Evolutionary conservation across 2,329 filamentous ascomycete species (phyloP), one percentile per base, ranked within the genome.

Genomic region (Colletotrichum ledebouriae): DNA sequence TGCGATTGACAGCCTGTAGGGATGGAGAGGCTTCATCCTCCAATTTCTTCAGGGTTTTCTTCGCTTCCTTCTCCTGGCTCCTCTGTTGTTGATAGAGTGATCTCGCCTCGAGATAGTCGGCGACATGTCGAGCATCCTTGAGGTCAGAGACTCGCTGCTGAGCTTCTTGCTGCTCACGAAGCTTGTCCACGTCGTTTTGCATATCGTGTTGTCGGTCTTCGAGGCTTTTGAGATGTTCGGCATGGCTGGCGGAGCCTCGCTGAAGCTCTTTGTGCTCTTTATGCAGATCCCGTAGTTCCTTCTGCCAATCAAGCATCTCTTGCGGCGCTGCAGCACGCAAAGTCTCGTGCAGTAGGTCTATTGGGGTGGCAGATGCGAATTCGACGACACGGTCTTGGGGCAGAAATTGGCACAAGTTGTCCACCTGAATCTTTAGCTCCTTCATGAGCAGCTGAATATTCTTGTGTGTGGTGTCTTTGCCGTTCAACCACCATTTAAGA

Each of bases 361-460:
- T 84, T 0, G 95, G 92, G 9, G 89, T 92, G 72, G 97, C 87
- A 5, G 88, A 91, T 5, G 96, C 94, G 76, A 99, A 99, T 76
- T 98, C 94, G 25, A 94, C 93, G 1, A 99, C 96, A 73, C 94
- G 92, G 77, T 99, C 96, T 78, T 99, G 96, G 0, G 96, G 96
- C 50, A 99, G 82, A 74, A 99, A 99, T 77, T 99, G 96, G 78
- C 96, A 99, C 2, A 99, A 85, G 73, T 99, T 99, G 82, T 99
- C 96, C 71, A 98, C 93, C 78, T 99, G 96, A 59, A 99, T 98
- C 56, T 91, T 91, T 74, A 97, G 89, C 10, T 85, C 85, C 67
- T 84, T 87, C 69, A 91, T 92, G 56, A 97, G 81, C 10, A 84
- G 80, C 73, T 91, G 85, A 6, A 98, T 85, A 3, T 84, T 84